Percentiles rank a stretch among this genome's conserved stretches.
Evolutionary conservation across 1,139 yeast species (phyloP).

Genomic region (Waltiozyma sp.): DNA sequence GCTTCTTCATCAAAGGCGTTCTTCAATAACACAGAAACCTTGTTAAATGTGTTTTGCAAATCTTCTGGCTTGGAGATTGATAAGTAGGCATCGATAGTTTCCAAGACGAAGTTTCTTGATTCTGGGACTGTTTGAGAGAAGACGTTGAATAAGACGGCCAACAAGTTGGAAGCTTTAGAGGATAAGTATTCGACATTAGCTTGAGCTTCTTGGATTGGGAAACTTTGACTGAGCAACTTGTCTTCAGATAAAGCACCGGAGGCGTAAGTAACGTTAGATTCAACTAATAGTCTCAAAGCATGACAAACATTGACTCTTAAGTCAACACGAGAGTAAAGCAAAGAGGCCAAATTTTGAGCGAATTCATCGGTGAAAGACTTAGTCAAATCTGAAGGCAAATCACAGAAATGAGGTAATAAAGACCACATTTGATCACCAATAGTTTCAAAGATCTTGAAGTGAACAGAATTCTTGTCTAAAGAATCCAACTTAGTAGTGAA

Average conservation of each 20-base stretch:
- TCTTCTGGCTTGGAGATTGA: constrained; percentile 60
- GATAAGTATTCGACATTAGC: constrained; percentile 53
- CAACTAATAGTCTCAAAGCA: constrained; percentile 67
- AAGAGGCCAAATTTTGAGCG: constrained; percentile 66
- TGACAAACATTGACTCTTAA: constrained; percentile 74
- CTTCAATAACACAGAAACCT: constrained; percentile 71
- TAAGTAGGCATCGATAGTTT: constrained; percentile 73
- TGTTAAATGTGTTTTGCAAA: constrained; percentile 66
- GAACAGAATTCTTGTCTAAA: constrained; percentile 42
- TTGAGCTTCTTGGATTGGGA: constrained; percentile 46
- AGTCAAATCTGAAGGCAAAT: constrained; percentile 66
- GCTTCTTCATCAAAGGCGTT: constrained; percentile 61
- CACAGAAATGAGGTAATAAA: constrained; percentile 79
- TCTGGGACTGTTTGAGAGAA: constrained; percentile 81
- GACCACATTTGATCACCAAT: constrained; percentile 90
- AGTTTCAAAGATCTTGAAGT: constrained; percentile 68
- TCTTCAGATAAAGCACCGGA: constrained; percentile 50
- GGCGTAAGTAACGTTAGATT: constrained; percentile 56
- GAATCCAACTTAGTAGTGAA: constrained; percentile 32
- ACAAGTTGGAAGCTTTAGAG: constrained; percentile 56
- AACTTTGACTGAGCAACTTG: constrained; percentile 45
- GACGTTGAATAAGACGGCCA: constrained; percentile 84
- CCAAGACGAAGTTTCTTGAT: constrained; percentile 73
- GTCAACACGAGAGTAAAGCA: constrained; percentile 64
- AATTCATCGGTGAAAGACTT: constrained; percentile 59